Evolutionary conservation across 2,329 filamentous ascomycete species (phyloP), one percentile per base, ranked within the genome.

Genomic region (Chrysoporthe cubensis): DNA sequence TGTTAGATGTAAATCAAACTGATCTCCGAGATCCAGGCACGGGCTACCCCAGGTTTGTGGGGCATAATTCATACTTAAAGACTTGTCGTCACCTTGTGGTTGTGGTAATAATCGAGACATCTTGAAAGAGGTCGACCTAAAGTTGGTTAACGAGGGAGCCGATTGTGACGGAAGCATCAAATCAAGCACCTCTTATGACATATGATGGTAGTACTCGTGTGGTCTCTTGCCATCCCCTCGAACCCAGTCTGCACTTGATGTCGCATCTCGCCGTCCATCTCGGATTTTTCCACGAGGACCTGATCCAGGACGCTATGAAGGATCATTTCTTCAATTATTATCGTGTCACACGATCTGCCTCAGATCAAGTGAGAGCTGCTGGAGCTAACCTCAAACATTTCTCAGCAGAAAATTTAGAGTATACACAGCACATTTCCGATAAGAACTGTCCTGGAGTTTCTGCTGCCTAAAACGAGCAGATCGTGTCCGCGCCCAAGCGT

Each of bases 1-100:
- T 54, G 37, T 63, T 40, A 63, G 46, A 56, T n/a, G 21, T 54
- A 62, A 40, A 62, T 48, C 58, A 48, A 26, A 18, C 37, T 43
- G 11, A 54, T 63, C 46, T 54, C 37, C 37, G 46, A 26, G 1
- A 42, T 18, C 16, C 54, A 57, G 34, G 54, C 54, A 40, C 18
- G 32, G 34, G 32, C 4, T 40, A 40, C 54, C 34, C 34, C 34
- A 57, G 54, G 16, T 57, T 57, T 16, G 34, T 57, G 34, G 32
- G 16, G 16, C 6, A 13, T 57, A 8, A 6, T 16, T 37, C 3
- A 2, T 13, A 40, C 16, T 57, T 16, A 18, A 40, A 34, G 52
- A 40, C 34, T 40, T n/a, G 18, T 40, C 34, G 54, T 21, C 34
- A 16, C 26, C 13, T 7, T 40, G 2, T 21, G 8, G 52, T 34